Evolutionary conservation across 805 yeast genomes (phyloP).

Genomic region (Cyberlindnera petersonii): DNA sequence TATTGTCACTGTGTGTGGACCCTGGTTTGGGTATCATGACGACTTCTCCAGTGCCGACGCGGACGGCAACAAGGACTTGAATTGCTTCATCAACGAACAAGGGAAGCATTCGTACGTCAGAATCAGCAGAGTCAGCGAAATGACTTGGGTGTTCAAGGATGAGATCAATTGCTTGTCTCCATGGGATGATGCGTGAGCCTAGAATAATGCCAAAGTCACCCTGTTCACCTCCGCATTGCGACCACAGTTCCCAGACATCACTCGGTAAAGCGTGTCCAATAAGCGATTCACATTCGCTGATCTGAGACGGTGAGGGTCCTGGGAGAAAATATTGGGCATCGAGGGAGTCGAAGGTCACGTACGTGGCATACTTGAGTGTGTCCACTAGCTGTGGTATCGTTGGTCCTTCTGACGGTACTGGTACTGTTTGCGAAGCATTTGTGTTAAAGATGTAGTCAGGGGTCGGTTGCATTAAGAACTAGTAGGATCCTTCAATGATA

Average conservation of each 20-base stretch:
- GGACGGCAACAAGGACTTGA: conserved; percentile 4
- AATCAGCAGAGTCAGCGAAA: conserved; percentile 2
- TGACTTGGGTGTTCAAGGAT: conserved; percentile 4
- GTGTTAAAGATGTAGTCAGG: too few relatives aligned
- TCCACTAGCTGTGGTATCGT: conserved; percentile 8
- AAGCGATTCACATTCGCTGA: conserved; percentile 8
- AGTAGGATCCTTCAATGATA: too few relatives aligned
- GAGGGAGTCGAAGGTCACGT: conserved; percentile 8
- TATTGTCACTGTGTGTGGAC: not conserved
- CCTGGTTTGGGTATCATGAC: conserved; percentile 7
- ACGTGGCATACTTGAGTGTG: conserved; percentile 12
- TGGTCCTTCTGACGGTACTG: conserved; percentile 1
- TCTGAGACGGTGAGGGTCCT: conserved; percentile 4
- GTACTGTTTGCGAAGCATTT: not conserved
- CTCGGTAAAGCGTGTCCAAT: conserved; percentile 8
- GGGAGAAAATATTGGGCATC: conserved; percentile 11
- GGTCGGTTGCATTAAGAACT: too few relatives aligned
- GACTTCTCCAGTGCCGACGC: conserved; percentile 3
- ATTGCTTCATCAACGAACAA: conserved; percentile 7
- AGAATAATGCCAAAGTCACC: conserved; percentile 6
- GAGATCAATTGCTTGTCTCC: conserved; percentile 7
- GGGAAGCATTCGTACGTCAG: conserved; percentile 2
- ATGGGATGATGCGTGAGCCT: conserved; percentile 7
- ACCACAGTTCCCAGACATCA: conserved; percentile 14
- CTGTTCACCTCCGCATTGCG: conserved; percentile 11